Evolutionary conservation across 2,329 filamentous ascomycete genomes (phyloP).

Genomic region (Colletotrichum kahawae): DNA sequence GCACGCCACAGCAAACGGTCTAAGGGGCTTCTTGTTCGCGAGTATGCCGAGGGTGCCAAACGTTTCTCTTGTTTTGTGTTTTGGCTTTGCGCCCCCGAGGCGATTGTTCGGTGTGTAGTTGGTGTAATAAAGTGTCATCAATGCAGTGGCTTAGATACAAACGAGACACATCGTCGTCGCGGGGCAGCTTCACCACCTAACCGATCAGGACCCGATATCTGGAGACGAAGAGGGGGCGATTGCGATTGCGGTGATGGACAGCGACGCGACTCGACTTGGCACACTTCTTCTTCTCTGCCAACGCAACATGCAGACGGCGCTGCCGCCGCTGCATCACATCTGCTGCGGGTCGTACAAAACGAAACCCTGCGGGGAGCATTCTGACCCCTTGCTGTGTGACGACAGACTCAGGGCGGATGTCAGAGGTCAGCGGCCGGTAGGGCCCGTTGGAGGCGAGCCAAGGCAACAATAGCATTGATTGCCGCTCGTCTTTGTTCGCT

Average conservation of each 20-base stretch:
- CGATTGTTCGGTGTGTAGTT: neutral
- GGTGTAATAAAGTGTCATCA: neutral
- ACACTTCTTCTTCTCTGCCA: conserved; percentile 17
- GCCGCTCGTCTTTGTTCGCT: neutral
- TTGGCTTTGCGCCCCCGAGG: neutral
- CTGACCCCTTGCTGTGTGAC: conserved; percentile 16
- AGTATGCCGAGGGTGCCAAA: neutral
- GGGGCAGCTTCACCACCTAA: conserved; percentile 14
- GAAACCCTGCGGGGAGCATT: conserved; percentile 19
- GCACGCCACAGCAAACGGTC: neutral
- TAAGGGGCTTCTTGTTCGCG: neutral
- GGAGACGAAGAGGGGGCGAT: conserved; percentile 5
- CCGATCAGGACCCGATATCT: conserved; percentile 11
- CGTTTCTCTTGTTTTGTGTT: neutral
- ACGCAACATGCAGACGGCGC: conserved; percentile 23
- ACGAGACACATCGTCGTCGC: conserved; percentile 1
- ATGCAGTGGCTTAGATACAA: neutral
- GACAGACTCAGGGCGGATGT: conserved; percentile 1
- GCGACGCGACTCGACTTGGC: conserved; percentile 13
- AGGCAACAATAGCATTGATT: neutral
- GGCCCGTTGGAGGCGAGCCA: neutral
- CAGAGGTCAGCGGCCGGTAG: neutral
- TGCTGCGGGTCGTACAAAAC: conserved; percentile 16
- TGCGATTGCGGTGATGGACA: neutral
- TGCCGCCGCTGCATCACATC: conserved; percentile 11